Evolutionary conservation across 768 basidiomycete species (phyloP), one percentile per base, ranked within the genome.

Genomic region (Mycena sanguinolenta): DNA sequence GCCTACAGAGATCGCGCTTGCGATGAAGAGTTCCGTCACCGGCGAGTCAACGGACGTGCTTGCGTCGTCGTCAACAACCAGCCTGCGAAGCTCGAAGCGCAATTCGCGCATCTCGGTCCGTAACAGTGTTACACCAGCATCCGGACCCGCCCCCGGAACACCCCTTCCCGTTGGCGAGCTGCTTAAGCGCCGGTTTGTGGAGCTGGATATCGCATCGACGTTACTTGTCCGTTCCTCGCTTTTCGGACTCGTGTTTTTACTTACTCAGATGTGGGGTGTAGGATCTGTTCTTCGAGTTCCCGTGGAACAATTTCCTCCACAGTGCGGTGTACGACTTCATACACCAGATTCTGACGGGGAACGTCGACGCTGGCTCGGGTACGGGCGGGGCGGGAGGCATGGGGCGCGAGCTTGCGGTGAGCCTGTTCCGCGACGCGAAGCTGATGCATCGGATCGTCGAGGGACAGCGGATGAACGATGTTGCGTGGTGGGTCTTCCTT

Each of bases 221-320:
- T 83, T 98, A 71, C 83, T 99, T 74, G 96, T 96, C 70, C 76
- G 93, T 82, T 16, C 16, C 69, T 23, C 17, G 44, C n/a, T 53
- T 23, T 60, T 44, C 46, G 60, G 58, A 50, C 63, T n/a, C 13
- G 6, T 12, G n/a, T 23, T 50, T 27, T 55, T 57, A 28, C 53
- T 65, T 49, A 44, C 9, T 34, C 32, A 34, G 32, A 34, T 34
- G 32, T 34, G 36, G 39, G 54, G 21, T 14, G 27, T 75, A 97
- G 96, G 94, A 97, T 75, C 85, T 98, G 42, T 98, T 98, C 85
- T 98, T 98, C 78, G 92, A 93, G 69, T 98, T 92, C 76, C 96
- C 97, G 0, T 95, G 95, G 92, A 98, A 99, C 81, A 98, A 99
- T 78, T 99, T 99, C 79, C 82, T 99, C 34, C 98, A 99, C 78